Evolutionary conservation across 345 rosid genomes (phyloP).

Genomic region (Rhizophora mangle): DNA sequence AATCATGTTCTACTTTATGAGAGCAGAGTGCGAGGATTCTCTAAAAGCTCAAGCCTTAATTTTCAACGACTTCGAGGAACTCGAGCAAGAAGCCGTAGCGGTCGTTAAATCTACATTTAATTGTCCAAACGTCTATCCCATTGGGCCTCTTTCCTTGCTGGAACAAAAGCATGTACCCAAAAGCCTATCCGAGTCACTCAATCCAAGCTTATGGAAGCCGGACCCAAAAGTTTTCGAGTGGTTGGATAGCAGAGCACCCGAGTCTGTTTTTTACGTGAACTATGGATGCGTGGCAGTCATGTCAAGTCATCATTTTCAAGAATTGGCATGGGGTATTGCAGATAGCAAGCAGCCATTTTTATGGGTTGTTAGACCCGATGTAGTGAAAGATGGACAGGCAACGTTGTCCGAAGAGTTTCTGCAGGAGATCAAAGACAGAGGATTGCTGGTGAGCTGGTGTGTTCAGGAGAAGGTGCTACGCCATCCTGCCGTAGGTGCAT

Average conservation of each 20-base stretch:
- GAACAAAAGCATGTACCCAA: neutral
- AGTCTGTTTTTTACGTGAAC: constrained; percentile 22
- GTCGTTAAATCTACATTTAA: constrained; percentile 10
- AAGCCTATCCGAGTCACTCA: neutral
- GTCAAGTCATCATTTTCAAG: constrained; percentile 2
- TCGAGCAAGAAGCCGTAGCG: neutral
- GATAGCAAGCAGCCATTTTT: constrained; percentile 22
- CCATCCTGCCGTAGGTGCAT: neutral
- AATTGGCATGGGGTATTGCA: constrained; percentile 21
- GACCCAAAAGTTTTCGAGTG: constrained; percentile 12
- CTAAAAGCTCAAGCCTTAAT: neutral
- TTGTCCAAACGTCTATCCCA: constrained; percentile 15
- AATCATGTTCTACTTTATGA: constrained; percentile 19
- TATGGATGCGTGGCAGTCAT: constrained; percentile 14
- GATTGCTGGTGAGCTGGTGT: constrained; percentile 21
- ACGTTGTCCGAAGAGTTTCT: constrained; percentile 3
- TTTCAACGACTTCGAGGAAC: constrained; percentile 17
- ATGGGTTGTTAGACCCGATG: constrained; percentile 16
- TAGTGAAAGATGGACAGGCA: constrained; percentile 1
- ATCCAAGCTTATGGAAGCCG: constrained; percentile 22
- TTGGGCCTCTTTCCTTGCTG: constrained; percentile 20
- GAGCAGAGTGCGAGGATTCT: constrained; percentile 10
- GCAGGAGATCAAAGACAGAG: neutral
- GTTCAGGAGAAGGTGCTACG: constrained; percentile 14
- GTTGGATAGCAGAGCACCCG: constrained; percentile 14